Percentiles rank a stretch among this genome's conserved stretches.
These are phyloP conservation scores for Coemansia sp. DNA, from an alignment of 371 early-diverging fungal species.

Conservation along the genomic window DNA sequence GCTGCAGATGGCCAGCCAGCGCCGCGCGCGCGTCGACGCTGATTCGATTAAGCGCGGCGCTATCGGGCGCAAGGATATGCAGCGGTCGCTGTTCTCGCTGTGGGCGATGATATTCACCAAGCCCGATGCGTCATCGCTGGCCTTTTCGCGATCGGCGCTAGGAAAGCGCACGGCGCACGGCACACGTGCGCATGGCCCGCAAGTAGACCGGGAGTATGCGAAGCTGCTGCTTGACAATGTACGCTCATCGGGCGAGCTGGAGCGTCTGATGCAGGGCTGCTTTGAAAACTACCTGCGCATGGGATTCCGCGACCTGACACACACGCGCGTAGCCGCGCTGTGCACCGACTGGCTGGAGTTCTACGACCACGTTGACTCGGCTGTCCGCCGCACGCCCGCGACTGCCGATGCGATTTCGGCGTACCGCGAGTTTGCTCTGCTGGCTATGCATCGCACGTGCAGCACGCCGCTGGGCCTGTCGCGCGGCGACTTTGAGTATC, in stretches of 20 bases:
- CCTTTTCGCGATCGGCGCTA: slow-evolving; percentile 2
- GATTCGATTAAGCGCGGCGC: slow-evolving; percentile 63
- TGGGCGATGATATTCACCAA: slow-evolving; percentile 77
- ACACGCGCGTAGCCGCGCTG: slow-evolving; percentile 62
- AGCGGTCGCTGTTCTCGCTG: slow-evolving; percentile 69
- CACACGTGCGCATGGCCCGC: background rate
- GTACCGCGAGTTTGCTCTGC: slow-evolving; percentile 73
- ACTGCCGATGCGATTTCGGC: slow-evolving; percentile 58
- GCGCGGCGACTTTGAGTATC: slow-evolving; percentile 71
- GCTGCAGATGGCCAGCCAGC: slow-evolving; percentile 64
- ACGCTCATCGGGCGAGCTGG: slow-evolving; percentile 74
- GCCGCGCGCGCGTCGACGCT: slow-evolving; percentile 50
- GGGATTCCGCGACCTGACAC: slow-evolving; percentile 74
- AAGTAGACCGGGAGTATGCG: slow-evolving; percentile 17
- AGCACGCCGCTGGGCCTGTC: slow-evolving; percentile 65
- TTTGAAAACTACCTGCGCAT: slow-evolving; percentile 86
- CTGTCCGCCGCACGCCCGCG: slow-evolving; percentile 45
- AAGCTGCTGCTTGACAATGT: slow-evolving; percentile 57
- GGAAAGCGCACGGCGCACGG: background rate
- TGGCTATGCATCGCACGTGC: slow-evolving; percentile 82
- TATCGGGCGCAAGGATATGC: slow-evolving; percentile 81
- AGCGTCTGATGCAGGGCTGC: slow-evolving; percentile 80
- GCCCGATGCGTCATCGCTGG: slow-evolving; percentile 19
- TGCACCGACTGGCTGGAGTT: slow-evolving; percentile 77
- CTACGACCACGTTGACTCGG: slow-evolving; percentile 70